Conservation (phyloP, 176 grass and related monocot genomes). For the Musa itinerans region DNA sequence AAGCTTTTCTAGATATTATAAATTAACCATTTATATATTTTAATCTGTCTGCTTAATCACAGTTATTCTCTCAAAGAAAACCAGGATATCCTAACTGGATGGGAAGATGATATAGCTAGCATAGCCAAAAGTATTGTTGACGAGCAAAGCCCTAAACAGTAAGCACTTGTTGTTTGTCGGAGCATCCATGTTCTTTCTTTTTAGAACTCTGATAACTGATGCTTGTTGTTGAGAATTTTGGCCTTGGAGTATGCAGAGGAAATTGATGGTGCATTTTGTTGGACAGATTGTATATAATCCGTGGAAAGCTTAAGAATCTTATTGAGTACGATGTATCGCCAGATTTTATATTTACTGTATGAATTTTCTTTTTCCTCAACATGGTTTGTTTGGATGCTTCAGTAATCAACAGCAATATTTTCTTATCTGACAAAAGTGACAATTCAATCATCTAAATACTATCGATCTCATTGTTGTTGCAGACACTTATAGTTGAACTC, state of each 20-base stretch:
- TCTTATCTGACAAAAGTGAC: neutral
- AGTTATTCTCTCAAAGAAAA: slow-evolving; percentile 40
- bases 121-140: slow-evolving; percentile 50
- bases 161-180: slow-evolving; percentile 16
- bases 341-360: slow-evolving; percentile 57
- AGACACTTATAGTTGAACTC: slow-evolving; percentile 45
- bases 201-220: neutral
- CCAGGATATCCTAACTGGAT: slow-evolving; percentile 51
- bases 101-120: slow-evolving; percentile 58
- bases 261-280: neutral
- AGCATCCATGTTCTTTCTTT: neutral
- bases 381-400: neutral
- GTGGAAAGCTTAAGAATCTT: slow-evolving; percentile 41
- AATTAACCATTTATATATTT: neutral
- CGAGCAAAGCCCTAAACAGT: slow-evolving; percentile 60
- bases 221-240: neutral
- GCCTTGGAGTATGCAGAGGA: neutral
- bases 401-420: neutral
- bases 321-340: slow-evolving; percentile 56
- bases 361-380: neutral
- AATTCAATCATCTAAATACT: neutral
- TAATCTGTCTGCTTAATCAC: slow-evolving; percentile 17
- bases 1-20: neutral
- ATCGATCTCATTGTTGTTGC: slow-evolving; percentile 6
- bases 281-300: slow-evolving; percentile 43